Evolutionary conservation across 1,284 basidiomycete genomes (phyloP), one percentile per base, ranked within the genome.

Genomic region (Malassezia japonica): DNA sequence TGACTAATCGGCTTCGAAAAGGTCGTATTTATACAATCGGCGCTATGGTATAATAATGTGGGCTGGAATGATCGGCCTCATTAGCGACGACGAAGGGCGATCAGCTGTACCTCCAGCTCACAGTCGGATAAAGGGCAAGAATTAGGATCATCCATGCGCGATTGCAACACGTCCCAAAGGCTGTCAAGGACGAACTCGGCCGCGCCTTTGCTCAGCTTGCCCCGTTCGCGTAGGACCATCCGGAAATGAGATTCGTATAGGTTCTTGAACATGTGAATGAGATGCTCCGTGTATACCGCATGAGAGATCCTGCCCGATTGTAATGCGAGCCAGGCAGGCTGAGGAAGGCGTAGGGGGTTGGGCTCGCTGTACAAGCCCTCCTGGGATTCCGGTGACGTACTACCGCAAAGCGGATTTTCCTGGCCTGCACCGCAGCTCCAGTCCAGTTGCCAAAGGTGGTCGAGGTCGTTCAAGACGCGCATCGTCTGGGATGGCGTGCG

Each of bases 221-320:
- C 72, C 36, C 64, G 59, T 29, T 75, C 73, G 9, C 67, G 61
- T 24, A 75, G 56, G 29, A 74, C 61, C n/a, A 49, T 46, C 1
- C 74, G 61, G 57, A 75, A 72, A 50, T 75, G 73, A 29, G 59
- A 55, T 50, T 75, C 74, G 64, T 73, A 75, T n/a, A 75, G 58
- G 42, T 73, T 72, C 57, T 73, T 74, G 59, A 75, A 67, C 25
- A 75, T 67, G 54, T 68, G 57, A 31, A 68, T 49, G 50, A 67
- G 51, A 54, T 75, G 72, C 37, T 75, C 74, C 20, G 72, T 60
- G 50, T 73, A 75, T n/a, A 64, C 61, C 7, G 70, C 61, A 16
- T 59, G 55, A 15, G 65, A 61, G 31, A 75, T 64, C n/a, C 67
- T 70, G 5, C 71, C 70, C 29, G 74, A 64, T 28, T 69, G 57